phyloP scores from a whole-genome alignment of 306 rosid genomes.

The Rosa multiflora region DNA sequence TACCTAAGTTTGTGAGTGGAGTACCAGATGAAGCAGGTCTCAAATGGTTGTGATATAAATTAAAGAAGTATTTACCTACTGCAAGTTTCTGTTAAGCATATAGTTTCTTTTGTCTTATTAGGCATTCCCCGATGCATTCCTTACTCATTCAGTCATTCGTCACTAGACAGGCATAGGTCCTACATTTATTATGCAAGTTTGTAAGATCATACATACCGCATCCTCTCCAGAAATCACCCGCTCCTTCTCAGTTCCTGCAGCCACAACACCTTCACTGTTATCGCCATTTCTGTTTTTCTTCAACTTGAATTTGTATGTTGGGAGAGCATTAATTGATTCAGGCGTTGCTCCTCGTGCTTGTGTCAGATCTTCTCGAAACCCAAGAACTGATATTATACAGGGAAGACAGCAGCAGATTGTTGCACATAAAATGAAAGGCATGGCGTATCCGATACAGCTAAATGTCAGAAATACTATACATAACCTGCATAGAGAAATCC shows the following conservation, averaged over 20 bases:
- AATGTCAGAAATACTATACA: constrained; percentile 93
- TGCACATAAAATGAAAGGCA: constrained; percentile 98
- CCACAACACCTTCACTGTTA: constrained; percentile 69
- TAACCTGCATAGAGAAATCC: constrained; percentile 62
- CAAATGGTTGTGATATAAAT: background rate
- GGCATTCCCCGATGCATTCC: background rate
- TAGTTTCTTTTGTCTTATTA: background rate
- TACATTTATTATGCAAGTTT: background rate
- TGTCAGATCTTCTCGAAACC: constrained; percentile 82
- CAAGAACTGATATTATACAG: constrained; percentile 91
- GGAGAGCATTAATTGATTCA: constrained; percentile 83
- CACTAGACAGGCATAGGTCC: background rate
- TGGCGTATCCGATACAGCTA: constrained; percentile 95
- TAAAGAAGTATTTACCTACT: background rate
- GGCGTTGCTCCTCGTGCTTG: constrained; percentile 89
- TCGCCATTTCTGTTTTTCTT: constrained; percentile 65
- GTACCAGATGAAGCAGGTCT: background rate
- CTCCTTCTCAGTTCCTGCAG: constrained; percentile 90
- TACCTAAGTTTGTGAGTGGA: background rate
- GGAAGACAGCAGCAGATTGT: constrained; percentile 99
- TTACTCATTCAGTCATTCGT: background rate
- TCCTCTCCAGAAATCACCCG: constrained; percentile 88
- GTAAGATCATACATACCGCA: constrained; percentile 57
- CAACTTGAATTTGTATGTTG: constrained; percentile 85
- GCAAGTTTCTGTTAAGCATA: background rate